Evolutionary conservation across 768 basidiomycete species (phyloP), one percentile per base, ranked within the genome.

Genomic region (Russula griseocarnosa): DNA sequence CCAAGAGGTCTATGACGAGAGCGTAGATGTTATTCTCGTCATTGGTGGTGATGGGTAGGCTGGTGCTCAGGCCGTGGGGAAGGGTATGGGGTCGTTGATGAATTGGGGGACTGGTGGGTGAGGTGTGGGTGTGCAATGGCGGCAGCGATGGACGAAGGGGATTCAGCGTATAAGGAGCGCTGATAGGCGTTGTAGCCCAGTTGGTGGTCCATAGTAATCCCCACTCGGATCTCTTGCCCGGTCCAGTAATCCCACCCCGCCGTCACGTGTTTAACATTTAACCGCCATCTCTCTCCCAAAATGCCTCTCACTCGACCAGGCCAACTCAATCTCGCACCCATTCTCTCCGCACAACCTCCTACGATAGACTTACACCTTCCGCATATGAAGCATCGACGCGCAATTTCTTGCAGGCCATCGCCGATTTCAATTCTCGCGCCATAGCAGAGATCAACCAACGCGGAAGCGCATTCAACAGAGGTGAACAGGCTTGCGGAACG

Each of bases 11-110:
- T 68, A 94, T 86, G 64, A 98, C 94, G 58, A 98, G 82, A 13
- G 81, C 79, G 75, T 94, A 96, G 50, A 99, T 97, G 78, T 97
- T 95, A 69, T 79, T 79, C 72, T 89, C 87, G 66, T 90, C 87
- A 55, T 75, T 73, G 13, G 67, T 73, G 13, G 67, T 64, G 52
- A 71, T 69, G 46, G 72, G 60, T 22, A 72, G 51, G 71, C 63
- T 67, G 58, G 73, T 53, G 46, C 66, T 63, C 16, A 62, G 73
- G 66, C 71, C 74, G 63, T 71, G 66, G 69, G 56, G 52, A 52
- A 66, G 44, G 28, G 54, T 49, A 52, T 68, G 62, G 14, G 24
- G 47, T 55, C 58, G 26, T 47, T 70, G 28, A 81, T 74, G 66
- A 79, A 80, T 60, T 77, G 79, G 44, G 71, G 71, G 10, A 75